A percentile compares a stretch with the other conserved stretches of the same genome.
Evolutionary conservation across 2,329 filamentous ascomycete genomes (phyloP).

Genomic region (Monosporascus sp.): DNA sequence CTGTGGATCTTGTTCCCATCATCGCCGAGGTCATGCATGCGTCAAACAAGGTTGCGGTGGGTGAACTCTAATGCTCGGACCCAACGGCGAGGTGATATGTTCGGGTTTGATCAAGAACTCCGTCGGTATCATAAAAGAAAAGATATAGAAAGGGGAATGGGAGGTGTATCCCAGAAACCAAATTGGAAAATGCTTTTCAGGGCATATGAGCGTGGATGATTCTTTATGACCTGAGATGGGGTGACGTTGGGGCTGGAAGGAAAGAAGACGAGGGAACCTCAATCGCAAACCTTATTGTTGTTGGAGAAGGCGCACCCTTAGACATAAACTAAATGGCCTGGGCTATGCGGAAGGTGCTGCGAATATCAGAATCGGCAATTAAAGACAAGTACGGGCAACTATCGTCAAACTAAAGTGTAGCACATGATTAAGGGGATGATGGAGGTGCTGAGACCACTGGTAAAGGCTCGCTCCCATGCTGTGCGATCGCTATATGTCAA

Average conservation of each 20-base stretch:
- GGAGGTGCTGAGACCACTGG: not conserved
- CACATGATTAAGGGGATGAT: not conserved
- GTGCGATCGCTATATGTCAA: not conserved
- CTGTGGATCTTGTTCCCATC: too few relatives aligned
- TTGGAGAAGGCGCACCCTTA: not conserved
- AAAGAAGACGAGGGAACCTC: not conserved
- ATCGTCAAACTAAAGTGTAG: constrained; percentile 1
- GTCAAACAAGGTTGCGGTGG: too few relatives aligned
- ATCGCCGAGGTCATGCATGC: too few relatives aligned
- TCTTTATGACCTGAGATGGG: too few relatives aligned
- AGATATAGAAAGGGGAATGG: too few relatives aligned
- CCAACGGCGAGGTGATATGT: too few relatives aligned
- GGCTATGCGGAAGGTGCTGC: not conserved
- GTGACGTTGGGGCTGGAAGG: not conserved
- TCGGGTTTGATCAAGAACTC: too few relatives aligned
- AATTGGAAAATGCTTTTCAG: not conserved
- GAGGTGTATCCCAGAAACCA: too few relatives aligned
- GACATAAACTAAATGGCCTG: not conserved
- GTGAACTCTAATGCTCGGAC: too few relatives aligned
- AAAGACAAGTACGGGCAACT: constrained; percentile 5
- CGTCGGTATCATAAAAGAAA: too few relatives aligned
- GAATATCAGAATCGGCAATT: not conserved
- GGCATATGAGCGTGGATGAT: not conserved
- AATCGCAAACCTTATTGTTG: not conserved
- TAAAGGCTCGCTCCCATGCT: not conserved